phyloP scores from a whole-genome alignment of 2,329 filamentous ascomycete genomes.

The Phaeosphaeriaceae sp. region DNA sequence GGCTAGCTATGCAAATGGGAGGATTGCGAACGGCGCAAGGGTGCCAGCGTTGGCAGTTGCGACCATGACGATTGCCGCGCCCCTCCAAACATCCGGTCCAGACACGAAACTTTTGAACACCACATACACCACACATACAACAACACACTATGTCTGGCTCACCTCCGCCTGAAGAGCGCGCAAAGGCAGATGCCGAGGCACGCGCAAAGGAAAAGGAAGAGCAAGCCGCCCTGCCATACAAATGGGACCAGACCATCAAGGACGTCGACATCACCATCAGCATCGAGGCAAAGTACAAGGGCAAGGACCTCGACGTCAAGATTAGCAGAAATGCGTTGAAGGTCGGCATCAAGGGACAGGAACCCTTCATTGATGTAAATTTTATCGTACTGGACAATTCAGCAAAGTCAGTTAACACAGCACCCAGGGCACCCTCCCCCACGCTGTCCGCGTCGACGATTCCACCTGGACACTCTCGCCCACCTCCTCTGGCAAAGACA shows the following conservation, averaged over 20 bases:
- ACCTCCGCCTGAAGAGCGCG: slow-evolving; percentile 61
- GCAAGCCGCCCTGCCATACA: slow-evolving; percentile 91
- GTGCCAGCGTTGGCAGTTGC: slow-evolving; percentile 13
- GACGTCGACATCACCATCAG: slow-evolving; percentile 82
- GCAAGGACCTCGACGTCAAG: slow-evolving; percentile 80
- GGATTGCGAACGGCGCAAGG: slow-evolving; percentile 10
- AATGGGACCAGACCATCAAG: slow-evolving; percentile 92
- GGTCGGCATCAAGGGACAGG: slow-evolving; percentile 87
- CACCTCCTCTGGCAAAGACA: slow-evolving; percentile 70
- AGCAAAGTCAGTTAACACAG: background rate
- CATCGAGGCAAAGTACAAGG: slow-evolving; percentile 84
- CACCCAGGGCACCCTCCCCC: slow-evolving; percentile 79
- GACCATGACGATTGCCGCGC: slow-evolving; percentile 23
- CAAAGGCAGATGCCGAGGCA: slow-evolving; percentile 63
- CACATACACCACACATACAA: slow-evolving; percentile 1
- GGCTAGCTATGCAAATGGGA: slow-evolving; percentile 19
- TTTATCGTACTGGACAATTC: background rate
- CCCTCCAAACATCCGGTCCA: background rate
- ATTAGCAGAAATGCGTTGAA: slow-evolving; percentile 80
- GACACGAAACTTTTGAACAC: slow-evolving; percentile 9
- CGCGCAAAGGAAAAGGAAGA: slow-evolving; percentile 81
- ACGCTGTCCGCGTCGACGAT: slow-evolving; percentile 81
- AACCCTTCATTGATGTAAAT: slow-evolving; percentile 79
- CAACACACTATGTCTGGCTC: slow-evolving; percentile 46
- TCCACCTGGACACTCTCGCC: slow-evolving; percentile 91